These are phyloP conservation scores for Penicillium paradoxum DNA, from an alignment of 495 filamentous ascomycete genomes.

Conservation along the genomic window DNA sequence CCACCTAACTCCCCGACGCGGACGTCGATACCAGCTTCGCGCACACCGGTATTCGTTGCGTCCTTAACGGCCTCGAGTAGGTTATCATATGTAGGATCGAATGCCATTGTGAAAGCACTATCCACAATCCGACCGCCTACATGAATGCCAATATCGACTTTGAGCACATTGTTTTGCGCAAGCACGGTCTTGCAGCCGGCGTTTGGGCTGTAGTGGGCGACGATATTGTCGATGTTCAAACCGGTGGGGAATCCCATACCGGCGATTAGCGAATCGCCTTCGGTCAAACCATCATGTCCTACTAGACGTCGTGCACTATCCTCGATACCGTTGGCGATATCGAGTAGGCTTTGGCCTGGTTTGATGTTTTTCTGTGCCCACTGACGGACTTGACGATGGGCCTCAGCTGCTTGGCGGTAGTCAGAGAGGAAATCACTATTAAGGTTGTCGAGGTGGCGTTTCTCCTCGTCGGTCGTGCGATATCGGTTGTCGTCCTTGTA, in stretches of 20 bases:
- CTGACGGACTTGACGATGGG: constrained; percentile 57
- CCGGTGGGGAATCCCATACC: constrained; percentile 63
- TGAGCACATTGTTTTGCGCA: constrained; percentile 52
- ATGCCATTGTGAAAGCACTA: constrained; percentile 59
- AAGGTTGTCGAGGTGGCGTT: background rate
- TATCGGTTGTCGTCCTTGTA: background rate
- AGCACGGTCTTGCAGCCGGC: constrained; percentile 31
- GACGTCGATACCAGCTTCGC: constrained; percentile 53
- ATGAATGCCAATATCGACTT: constrained; percentile 64
- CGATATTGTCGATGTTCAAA: constrained; percentile 54
- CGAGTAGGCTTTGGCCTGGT: constrained; percentile 53
- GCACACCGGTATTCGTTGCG: constrained; percentile 54
- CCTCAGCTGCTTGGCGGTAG: constrained; percentile 57
- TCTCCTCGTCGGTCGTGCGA: background rate
- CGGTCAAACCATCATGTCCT: constrained; percentile 54
- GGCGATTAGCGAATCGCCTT: constrained; percentile 49
- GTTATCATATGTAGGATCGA: constrained; percentile 58
- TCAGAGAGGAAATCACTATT: constrained; percentile 18
- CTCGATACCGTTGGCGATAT: constrained; percentile 58
- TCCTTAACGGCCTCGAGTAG: constrained; percentile 57
- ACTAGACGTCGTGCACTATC: constrained; percentile 55
- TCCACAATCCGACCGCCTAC: constrained; percentile 63
- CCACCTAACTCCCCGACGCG: constrained; percentile 57
- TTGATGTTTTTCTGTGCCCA: constrained; percentile 53
- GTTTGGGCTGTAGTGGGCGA: constrained; percentile 61